phyloP scores from a whole-genome alignment of 805 yeast genomes.

The Ogataea allantospora region DNA sequence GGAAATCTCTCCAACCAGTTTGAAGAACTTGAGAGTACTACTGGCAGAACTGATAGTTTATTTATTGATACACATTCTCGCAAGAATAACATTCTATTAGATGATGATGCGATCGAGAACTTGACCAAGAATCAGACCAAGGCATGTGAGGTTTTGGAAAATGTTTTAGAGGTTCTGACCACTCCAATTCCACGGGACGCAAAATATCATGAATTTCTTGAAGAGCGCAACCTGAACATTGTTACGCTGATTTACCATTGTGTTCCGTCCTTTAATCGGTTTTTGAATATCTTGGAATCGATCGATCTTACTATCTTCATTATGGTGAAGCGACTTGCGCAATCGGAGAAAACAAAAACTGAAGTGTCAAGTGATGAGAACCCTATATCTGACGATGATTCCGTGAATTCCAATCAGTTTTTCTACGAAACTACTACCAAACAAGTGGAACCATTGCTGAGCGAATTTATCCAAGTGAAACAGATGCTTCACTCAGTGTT shows the following conservation, averaged over 20 bases:
- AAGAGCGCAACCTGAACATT: conserved; percentile 50
- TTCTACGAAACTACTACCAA: conserved; percentile 36
- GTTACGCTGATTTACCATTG: conserved; percentile 53
- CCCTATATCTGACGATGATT: conserved; percentile 16
- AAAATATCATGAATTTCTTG: conserved; percentile 25
- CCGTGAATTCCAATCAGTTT: conserved; percentile 21
- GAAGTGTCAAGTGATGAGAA: conserved; percentile 29
- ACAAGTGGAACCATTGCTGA: conserved; percentile 43
- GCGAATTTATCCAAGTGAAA: conserved; percentile 74
- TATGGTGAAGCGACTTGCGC: conserved; percentile 32
- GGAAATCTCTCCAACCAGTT: conserved; percentile 81
- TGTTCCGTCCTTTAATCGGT: conserved; percentile 46
- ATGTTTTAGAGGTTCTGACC: conserved; percentile 41
- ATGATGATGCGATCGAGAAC: conserved; percentile 43
- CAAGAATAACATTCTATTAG: conserved; percentile 44
- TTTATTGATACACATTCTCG: conserved; percentile 23
- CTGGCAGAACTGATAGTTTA: conserved; percentile 24
- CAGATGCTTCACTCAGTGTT: conserved; percentile 67
- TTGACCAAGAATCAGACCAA: conserved; percentile 39
- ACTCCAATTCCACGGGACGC: conserved; percentile 35
- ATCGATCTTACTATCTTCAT: conserved; percentile 57
- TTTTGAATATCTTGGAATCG: conserved; percentile 55
- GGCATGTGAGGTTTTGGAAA: conserved; percentile 39
- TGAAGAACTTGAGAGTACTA: conserved; percentile 31
- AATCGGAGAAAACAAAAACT: conserved; percentile 14